phyloP scores from a whole-genome alignment of 495 filamentous ascomycete genomes.

The Aspergillus taichungensis region DNA sequence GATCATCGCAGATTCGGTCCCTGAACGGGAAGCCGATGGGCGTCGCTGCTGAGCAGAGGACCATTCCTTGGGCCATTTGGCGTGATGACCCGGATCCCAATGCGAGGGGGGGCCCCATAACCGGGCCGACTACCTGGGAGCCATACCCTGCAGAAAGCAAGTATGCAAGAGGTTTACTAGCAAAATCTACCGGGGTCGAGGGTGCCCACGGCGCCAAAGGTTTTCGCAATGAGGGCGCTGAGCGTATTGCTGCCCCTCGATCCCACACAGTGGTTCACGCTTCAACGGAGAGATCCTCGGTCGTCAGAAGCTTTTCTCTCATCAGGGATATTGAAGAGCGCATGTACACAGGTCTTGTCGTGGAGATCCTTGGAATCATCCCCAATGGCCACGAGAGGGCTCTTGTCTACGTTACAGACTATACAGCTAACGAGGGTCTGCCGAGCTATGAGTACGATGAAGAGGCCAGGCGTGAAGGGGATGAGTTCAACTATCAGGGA shows the following conservation, averaged over 20 bases:
- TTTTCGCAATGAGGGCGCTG: constrained; percentile 7
- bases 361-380: constrained; percentile 64
- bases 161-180: constrained; percentile 21
- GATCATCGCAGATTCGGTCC: constrained; percentile 17
- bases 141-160: constrained; percentile 21
- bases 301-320: constrained; percentile 47
- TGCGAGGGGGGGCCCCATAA: constrained; percentile 15
- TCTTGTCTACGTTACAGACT: constrained; percentile 78
- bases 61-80: constrained; percentile 31
- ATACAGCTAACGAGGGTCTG: constrained; percentile 60
- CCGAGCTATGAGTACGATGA: constrained; percentile 43
- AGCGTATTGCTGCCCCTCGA: not conserved
- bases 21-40: constrained; percentile 17
- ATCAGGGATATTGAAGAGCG: constrained; percentile 53
- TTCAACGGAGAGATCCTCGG: constrained; percentile 3
- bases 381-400: constrained; percentile 36
- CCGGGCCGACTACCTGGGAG: constrained; percentile 23
- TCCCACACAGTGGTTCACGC: constrained; percentile 8
- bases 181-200: constrained; percentile 8
- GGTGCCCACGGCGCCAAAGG: constrained; percentile 1
- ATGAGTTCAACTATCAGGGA: constrained; percentile 37
- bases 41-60: constrained; percentile 21
- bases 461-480: constrained; percentile 35
- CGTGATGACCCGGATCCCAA: constrained; percentile 20
- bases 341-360: constrained; percentile 61